Evolutionary conservation across 805 yeast genomes (phyloP).

Genomic region (Sungouiella blattae): DNA sequence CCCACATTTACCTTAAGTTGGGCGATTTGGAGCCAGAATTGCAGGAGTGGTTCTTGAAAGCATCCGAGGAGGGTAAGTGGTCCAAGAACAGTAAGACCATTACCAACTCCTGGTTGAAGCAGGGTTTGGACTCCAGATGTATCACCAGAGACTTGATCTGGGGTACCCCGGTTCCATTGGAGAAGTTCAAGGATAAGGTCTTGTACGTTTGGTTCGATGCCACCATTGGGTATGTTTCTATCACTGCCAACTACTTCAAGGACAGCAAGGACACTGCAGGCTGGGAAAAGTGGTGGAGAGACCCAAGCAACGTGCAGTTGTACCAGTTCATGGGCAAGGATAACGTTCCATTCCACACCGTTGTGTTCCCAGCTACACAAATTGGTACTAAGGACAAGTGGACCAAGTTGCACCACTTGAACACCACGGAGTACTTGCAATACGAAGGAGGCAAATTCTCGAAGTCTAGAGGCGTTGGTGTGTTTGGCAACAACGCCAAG

Average conservation of each 20-base stretch:
- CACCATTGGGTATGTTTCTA: conserved; percentile 92
- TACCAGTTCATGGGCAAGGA: conserved; percentile 99
- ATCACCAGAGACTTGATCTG: conserved; percentile 95
- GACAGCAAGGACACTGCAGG: conserved; percentile 44
- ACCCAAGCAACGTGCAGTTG: conserved; percentile 82
- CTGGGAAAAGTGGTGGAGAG: conserved; percentile 94
- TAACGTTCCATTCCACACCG: conserved; percentile 98
- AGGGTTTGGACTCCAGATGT: conserved; percentile 90
- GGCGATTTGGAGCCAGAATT: conserved; percentile 80
- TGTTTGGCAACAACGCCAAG: conserved; percentile 95
- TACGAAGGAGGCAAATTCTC: conserved; percentile 98
- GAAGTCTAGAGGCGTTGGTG: conserved; percentile 97
- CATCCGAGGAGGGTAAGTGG: conserved; percentile 80
- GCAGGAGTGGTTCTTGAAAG: conserved; percentile 64
- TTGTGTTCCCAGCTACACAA: conserved; percentile 91
- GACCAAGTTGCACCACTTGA: conserved; percentile 88
- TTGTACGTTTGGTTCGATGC: conserved; percentile 99
- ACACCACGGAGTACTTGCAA: conserved; percentile 94
- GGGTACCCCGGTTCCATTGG: conserved; percentile 98
- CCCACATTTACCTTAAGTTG: conserved; percentile 79
- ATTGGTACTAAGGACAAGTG: conserved; percentile 85
- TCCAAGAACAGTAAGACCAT: conserved; percentile 86
- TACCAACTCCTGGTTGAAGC: conserved; percentile 90
- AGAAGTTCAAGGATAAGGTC: conserved; percentile 82
- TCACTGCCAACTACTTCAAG: conserved; percentile 81